These are phyloP conservation scores for Globisporangium paroecandrum DNA, from an alignment of 352 stramenopile species.

Conservation along the genomic window DNA sequence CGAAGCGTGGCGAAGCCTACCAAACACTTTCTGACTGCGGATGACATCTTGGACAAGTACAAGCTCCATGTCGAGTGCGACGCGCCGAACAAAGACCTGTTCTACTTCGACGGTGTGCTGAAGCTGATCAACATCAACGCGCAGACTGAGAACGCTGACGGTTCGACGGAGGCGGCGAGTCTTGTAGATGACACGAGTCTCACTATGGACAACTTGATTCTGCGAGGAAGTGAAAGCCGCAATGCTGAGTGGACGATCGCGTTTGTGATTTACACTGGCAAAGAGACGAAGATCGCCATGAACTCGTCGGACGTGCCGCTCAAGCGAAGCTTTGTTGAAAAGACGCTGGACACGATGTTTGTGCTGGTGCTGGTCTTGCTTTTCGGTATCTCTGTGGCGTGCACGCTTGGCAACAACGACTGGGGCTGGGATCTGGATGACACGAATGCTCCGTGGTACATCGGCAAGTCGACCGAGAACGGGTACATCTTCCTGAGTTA, in stretches of 20 bases:
- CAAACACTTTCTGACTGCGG: conserved; percentile 68
- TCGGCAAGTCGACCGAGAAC: conserved; percentile 47
- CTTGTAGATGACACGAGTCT: conserved; percentile 46
- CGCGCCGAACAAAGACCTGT: conserved; percentile 80
- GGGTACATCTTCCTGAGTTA: conserved; percentile 90
- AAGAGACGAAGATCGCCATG: conserved; percentile 82
- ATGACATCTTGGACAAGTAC: conserved; percentile 70
- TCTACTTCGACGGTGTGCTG: conserved; percentile 81
- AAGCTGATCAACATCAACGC: conserved; percentile 32
- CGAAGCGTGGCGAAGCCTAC: conserved; percentile 71
- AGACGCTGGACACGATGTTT: conserved; percentile 87
- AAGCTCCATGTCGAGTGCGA: conserved; percentile 75
- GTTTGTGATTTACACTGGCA: conserved; percentile 82
- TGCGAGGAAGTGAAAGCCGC: conserved; percentile 81
- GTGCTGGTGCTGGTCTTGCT: conserved; percentile 83
- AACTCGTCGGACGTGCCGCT: conserved; percentile 79
- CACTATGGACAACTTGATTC: conserved; percentile 85
- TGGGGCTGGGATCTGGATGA: conserved; percentile 69
- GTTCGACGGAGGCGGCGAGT: conserved; percentile 10
- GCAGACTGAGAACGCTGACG: conserved; percentile 14
- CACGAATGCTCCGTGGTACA: conserved; percentile 64
- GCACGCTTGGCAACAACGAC: conserved; percentile 81
- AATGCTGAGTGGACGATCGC: conserved; percentile 85
- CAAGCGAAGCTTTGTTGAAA: conserved; percentile 86
- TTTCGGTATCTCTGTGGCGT: conserved; percentile 81